Conservation (phyloP, 139 green algal genomes). For the Tetratostichococcus sp. region DNA sequence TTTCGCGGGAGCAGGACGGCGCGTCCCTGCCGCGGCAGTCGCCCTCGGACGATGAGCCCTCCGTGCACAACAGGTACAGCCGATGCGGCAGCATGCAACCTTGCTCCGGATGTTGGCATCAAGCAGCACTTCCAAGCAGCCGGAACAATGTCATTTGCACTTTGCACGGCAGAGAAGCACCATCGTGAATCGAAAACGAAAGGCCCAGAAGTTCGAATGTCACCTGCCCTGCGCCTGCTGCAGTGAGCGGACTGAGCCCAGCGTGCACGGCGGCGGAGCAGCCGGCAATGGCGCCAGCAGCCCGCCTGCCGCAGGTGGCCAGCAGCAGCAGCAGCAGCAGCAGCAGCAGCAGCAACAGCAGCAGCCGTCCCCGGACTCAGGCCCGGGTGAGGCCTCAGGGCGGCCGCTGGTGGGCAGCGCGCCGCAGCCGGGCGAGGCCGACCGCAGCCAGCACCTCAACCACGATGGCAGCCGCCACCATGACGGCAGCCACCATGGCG, state of each 20-base stretch:
- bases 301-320: too few species aligned
- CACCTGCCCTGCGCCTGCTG: not conserved
- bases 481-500: not conserved
- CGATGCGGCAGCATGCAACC: too few species aligned
- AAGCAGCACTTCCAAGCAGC: too few species aligned
- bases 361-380: not conserved
- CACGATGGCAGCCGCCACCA: not conserved
- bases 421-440: too few species aligned
- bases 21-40: not conserved
- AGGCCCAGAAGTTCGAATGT: too few species aligned
- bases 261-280: not conserved
- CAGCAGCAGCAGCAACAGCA: too few species aligned
- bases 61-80: not conserved
- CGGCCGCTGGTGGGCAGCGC: not conserved
- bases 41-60: not conserved
- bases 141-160: too few species aligned
- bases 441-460: not conserved
- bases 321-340: not conserved
- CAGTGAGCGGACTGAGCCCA: not conserved
- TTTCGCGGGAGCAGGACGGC: not conserved
- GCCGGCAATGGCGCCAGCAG: not conserved
- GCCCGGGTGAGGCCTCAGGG: not conserved
- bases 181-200: too few species aligned
- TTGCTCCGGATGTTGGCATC: too few species aligned
- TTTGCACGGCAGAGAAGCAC: too few species aligned